Conservation (phyloP, 768 basidiomycete species). For the Kwoniella europaea region DNA sequence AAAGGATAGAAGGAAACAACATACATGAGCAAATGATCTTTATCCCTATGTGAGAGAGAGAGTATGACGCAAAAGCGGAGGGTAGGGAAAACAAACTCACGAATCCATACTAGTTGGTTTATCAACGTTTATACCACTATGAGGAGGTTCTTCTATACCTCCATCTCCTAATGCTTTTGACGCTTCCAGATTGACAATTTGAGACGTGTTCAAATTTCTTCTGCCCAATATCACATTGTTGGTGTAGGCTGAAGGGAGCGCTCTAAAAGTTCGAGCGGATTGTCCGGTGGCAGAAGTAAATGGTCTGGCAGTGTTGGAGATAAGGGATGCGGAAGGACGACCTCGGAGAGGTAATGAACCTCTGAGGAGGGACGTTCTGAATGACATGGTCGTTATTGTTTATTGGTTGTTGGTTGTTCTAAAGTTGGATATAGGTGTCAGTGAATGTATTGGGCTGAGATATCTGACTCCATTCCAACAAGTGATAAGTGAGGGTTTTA, state of each 20-base stretch:
- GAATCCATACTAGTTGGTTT: conserved; percentile 54
- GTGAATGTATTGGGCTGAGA: too few species aligned
- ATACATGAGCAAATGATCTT: conserved; percentile 9
- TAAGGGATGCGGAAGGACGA: conserved; percentile 3
- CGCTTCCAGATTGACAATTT: conserved; percentile 25
- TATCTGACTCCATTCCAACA: too few species aligned
- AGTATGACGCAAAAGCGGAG: not conserved
- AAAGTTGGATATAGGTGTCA: not conserved
- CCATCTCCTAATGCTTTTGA: conserved; percentile 47
- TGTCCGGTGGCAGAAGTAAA: conserved; percentile 25
- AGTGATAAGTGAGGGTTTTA: too few species aligned
- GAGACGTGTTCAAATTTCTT: conserved; percentile 28
- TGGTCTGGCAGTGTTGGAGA: conserved; percentile 21
- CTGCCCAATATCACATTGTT: conserved; percentile 10
- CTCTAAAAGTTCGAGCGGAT: conserved; percentile 2
- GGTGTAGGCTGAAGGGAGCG: conserved; percentile 14
- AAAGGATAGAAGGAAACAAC: not conserved
- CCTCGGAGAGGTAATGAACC: conserved; percentile 2
- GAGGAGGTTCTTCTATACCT: conserved; percentile 49
- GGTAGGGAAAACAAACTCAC: conserved; percentile 41
- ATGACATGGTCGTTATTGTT: conserved; percentile 18
- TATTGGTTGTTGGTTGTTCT: not conserved
- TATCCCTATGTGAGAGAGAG: not conserved
- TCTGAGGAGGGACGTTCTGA: conserved; percentile 38
- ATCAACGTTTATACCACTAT: conserved; percentile 55